Evolutionary conservation across 768 basidiomycete genomes (phyloP).

Genomic region (Russula sp.): DNA sequence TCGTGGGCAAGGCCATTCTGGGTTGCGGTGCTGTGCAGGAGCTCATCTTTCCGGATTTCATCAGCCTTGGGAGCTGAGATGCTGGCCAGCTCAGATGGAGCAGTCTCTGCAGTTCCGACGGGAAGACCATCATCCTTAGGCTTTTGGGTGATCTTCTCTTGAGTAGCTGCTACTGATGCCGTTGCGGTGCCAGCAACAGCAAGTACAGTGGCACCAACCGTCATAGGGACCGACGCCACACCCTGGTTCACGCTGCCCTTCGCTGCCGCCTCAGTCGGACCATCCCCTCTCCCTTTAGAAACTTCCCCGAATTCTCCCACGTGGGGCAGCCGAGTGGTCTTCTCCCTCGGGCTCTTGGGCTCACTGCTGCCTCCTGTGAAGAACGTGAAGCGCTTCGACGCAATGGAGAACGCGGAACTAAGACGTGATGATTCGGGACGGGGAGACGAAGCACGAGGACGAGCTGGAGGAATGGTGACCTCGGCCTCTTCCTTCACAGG

Average conservation of each 20-base stretch:
- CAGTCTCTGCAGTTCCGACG: constrained; percentile 27
- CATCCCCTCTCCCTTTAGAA: constrained; percentile 34
- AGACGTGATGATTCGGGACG: constrained; percentile 35
- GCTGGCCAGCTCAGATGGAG: constrained; percentile 21
- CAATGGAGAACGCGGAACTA: constrained; percentile 43
- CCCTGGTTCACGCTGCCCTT: background rate
- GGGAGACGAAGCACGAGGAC: constrained; percentile 35
- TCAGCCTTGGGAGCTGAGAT: constrained; percentile 29
- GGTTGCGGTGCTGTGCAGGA: constrained; percentile 4
- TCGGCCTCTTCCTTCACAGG: constrained; percentile 22
- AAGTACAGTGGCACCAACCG: constrained; percentile 28
- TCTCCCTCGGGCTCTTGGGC: constrained; percentile 37
- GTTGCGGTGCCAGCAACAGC: constrained; percentile 23
- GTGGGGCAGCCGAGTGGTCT: constrained; percentile 37
- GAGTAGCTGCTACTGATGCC: background rate
- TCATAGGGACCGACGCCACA: constrained; percentile 23
- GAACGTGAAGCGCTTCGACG: constrained; percentile 61
- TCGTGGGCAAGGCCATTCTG: constrained; percentile 18
- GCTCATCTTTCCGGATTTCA: constrained; percentile 27
- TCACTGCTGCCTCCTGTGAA: constrained; percentile 41
- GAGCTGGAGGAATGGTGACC: constrained; percentile 3
- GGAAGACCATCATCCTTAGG: constrained; percentile 28
- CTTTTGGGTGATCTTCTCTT: background rate
- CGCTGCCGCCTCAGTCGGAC: constrained; percentile 21
- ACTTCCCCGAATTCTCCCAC: constrained; percentile 74